Evolutionary conservation across 148 eudicot genomes (phyloP).

Genomic region (Fagopyrum tataricum): DNA sequence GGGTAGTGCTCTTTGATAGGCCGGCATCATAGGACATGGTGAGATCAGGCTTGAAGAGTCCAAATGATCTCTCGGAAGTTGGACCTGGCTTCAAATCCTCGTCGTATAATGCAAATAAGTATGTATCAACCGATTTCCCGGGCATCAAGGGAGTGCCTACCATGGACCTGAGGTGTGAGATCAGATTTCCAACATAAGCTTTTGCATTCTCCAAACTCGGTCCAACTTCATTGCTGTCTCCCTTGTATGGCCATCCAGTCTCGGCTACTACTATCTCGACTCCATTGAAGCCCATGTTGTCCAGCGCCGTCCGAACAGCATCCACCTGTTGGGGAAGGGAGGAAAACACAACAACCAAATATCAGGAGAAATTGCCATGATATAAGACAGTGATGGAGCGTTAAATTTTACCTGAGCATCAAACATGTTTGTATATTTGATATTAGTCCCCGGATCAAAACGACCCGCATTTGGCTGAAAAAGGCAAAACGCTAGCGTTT

Average conservation of each 20-base stretch:
- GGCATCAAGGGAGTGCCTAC: conserved; percentile 92
- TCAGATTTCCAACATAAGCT: conserved; percentile 66
- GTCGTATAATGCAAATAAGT: conserved; percentile 82
- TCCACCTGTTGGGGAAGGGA: conserved; percentile 45
- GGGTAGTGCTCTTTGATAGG: conserved; percentile 35
- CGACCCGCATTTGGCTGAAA: conserved; percentile 50
- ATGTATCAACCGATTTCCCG: conserved; percentile 72
- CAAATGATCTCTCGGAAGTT: conserved; percentile 60
- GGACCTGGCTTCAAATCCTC: conserved; percentile 88
- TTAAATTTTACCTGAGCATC: conserved; percentile 39
- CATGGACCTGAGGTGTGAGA: conserved; percentile 60
- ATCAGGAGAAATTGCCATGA: neutral
- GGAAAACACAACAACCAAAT: neutral
- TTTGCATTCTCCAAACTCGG: conserved; percentile 68
- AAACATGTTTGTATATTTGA: conserved; percentile 62
- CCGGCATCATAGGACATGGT: conserved; percentile 57
- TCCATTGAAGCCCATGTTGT: conserved; percentile 60
- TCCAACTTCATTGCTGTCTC: conserved; percentile 72
- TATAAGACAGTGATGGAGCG: neutral
- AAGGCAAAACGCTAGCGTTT: conserved; percentile 47
- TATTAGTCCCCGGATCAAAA: conserved; percentile 37
- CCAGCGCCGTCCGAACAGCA: conserved; percentile 67
- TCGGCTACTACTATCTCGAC: conserved; percentile 83
- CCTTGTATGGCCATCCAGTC: conserved; percentile 90
- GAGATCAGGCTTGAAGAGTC: conserved; percentile 63